A percentile compares a stretch with the other conserved stretches of the same genome.
Conservation (phyloP, 2,329 filamentous ascomycete genomes). For the Neurospora crassa region DNA sequence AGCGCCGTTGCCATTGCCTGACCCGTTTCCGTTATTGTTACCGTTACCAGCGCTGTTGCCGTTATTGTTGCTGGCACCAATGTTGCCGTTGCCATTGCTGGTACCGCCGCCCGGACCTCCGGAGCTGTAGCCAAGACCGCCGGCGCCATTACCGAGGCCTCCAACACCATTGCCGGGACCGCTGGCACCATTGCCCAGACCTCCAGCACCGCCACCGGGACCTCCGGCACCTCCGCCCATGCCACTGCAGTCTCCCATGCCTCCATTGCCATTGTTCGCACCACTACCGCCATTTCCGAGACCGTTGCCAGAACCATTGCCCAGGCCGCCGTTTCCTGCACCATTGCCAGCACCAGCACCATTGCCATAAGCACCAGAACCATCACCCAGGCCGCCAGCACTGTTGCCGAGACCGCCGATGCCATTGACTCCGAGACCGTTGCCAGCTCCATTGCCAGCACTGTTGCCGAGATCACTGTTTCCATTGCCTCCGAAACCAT, state of each 20-base stretch:
- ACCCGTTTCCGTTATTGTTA: conserved; percentile 1
- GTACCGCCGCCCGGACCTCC: conserved; percentile 1
- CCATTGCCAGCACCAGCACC: background rate
- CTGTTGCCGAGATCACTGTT: background rate
- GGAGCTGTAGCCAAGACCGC: background rate
- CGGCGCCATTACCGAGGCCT: background rate
- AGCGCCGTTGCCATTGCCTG: conserved; percentile 5
- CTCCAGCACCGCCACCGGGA: background rate
- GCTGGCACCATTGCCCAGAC: background rate
- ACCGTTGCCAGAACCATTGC: conserved; percentile 2
- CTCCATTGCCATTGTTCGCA: background rate
- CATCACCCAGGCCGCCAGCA: background rate
- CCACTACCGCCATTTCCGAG: background rate
- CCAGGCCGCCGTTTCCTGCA: conserved; percentile 1
- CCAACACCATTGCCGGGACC: background rate
- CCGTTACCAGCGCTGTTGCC: conserved; percentile 3
- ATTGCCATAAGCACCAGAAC: background rate
- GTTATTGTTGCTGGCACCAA: background rate
- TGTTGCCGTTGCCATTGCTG: background rate
- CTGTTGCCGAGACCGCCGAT: background rate
- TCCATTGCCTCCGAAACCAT: background rate
- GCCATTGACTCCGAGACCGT: background rate
- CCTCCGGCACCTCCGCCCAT: conserved; percentile 3
- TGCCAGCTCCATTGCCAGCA: background rate
- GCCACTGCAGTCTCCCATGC: conserved; percentile 2